Conservation (phyloP, 345 rosid species). For the Dipteronia dyeriana region DNA sequence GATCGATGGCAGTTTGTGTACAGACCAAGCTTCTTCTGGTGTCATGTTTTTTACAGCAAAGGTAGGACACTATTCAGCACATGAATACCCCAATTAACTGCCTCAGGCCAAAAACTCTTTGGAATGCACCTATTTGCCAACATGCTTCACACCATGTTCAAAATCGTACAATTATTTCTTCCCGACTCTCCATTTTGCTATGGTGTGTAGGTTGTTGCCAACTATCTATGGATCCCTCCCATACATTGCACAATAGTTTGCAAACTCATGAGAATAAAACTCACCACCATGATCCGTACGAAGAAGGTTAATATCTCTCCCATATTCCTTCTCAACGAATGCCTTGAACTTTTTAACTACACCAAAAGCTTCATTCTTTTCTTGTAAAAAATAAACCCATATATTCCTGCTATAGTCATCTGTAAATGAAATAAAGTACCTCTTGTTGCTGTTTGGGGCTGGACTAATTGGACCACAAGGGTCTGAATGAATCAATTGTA, state of each 20-base stretch:
- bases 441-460: too few species aligned
- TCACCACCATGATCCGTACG: constrained; percentile 3
- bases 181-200: neutral
- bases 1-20: neutral
- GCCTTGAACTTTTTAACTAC: neutral
- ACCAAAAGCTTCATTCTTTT: too few species aligned
- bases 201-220: neutral
- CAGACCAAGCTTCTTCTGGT: neutral
- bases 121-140: neutral
- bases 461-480: too few species aligned
- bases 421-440: too few species aligned
- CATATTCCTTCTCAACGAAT: constrained; percentile 3
- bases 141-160: neutral
- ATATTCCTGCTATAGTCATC: too few species aligned
- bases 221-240: neutral
- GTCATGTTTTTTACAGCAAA: neutral
- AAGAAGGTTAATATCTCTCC: neutral
- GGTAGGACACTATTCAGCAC: neutral
- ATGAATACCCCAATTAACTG: neutral
- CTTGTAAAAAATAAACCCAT: too few species aligned
- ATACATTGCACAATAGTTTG: too few species aligned
- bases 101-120: neutral
- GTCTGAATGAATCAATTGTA: too few species aligned
- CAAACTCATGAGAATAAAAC: too few species aligned
- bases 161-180: neutral